Evolutionary conservation across 2,329 filamentous ascomycete species (phyloP).

Genomic region (Fusarium sp.): DNA sequence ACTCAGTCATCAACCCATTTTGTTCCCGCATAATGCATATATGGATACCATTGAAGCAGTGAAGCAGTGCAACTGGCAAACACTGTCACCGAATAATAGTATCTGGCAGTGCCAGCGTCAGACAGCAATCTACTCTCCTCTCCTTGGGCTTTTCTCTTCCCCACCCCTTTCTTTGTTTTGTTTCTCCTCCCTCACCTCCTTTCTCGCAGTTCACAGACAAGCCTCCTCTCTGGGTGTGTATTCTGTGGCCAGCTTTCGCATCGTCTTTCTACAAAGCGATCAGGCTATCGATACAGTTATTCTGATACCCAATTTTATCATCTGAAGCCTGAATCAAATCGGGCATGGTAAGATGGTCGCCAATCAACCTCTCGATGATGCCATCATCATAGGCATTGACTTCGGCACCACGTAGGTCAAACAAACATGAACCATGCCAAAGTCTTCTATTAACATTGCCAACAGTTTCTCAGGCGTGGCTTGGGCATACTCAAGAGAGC

Average conservation of each 20-base stretch:
- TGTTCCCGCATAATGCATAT: too few relatives aligned
- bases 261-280: not conserved
- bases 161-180: not conserved
- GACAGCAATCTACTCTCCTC: too few relatives aligned
- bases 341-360: conserved; percentile 4
- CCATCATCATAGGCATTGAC: conserved; percentile 55
- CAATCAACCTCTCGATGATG: conserved; percentile 5
- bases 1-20: too few relatives aligned
- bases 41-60: too few relatives aligned
- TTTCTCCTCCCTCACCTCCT: not conserved
- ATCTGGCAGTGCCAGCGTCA: too few relatives aligned
- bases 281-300: not conserved
- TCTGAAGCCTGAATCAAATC: not conserved
- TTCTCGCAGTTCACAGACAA: not conserved
- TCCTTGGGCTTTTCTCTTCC: too few relatives aligned
- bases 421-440: rapidly evolving
- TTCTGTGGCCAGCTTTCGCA: not conserved
- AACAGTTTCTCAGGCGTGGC: conserved; percentile 53
- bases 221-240: not conserved
- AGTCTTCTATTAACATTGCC: not conserved
- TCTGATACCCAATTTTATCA: not conserved
- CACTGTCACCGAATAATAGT: not conserved
- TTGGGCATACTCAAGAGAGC: conserved; percentile 47
- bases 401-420: conserved; percentile 59
- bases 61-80: not conserved